phyloP scores from a whole-genome alignment of 352 stramenopile genomes.

The Pythium scleroteichum region DNA sequence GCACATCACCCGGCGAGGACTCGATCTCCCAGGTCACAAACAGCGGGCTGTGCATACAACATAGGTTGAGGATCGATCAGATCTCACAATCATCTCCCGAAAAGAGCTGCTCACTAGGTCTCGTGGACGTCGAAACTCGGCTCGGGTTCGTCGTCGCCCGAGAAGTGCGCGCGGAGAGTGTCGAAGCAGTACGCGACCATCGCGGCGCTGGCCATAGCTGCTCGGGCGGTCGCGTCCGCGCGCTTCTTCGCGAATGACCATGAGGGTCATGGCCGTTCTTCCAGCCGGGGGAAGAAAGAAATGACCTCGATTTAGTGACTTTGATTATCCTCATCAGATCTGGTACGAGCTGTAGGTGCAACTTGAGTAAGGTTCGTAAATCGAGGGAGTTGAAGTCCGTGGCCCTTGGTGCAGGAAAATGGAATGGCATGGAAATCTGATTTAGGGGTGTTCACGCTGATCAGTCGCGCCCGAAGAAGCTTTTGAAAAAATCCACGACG shows the following conservation, averaged over 20 bases:
- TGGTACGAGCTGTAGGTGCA: not conserved
- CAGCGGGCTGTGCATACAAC: slow-evolving; percentile 43
- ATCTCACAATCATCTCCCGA: too few relatives aligned
- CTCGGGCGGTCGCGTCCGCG: not conserved
- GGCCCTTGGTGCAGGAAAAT: not conserved
- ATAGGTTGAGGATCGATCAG: not conserved
- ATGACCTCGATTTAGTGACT: slow-evolving; percentile 18
- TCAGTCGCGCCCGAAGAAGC: slow-evolving; percentile 49
- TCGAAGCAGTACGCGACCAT: slow-evolving; percentile 89
- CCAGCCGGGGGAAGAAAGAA: slow-evolving; percentile 1
- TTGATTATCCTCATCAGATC: not conserved
- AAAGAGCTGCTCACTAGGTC: slow-evolving; percentile 34
- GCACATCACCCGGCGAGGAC: slow-evolving; percentile 34
- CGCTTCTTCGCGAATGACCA: slow-evolving; percentile 17
- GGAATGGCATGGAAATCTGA: not conserved
- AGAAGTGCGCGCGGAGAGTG: slow-evolving; percentile 72
- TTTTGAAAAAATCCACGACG: slow-evolving; percentile 63
- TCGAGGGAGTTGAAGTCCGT: slow-evolving; percentile 19
- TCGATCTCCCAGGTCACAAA: slow-evolving; percentile 89
- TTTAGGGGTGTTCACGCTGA: not conserved
- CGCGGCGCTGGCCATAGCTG: slow-evolving; percentile 64
- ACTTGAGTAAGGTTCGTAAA: not conserved
- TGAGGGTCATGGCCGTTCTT: not conserved
- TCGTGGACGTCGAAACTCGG: slow-evolving; percentile 57
- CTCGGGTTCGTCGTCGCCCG: slow-evolving; percentile 45